These are phyloP conservation scores for Umbellularia californica DNA, from an alignment of 164 flowering plant species.

Conservation along the genomic window DNA sequence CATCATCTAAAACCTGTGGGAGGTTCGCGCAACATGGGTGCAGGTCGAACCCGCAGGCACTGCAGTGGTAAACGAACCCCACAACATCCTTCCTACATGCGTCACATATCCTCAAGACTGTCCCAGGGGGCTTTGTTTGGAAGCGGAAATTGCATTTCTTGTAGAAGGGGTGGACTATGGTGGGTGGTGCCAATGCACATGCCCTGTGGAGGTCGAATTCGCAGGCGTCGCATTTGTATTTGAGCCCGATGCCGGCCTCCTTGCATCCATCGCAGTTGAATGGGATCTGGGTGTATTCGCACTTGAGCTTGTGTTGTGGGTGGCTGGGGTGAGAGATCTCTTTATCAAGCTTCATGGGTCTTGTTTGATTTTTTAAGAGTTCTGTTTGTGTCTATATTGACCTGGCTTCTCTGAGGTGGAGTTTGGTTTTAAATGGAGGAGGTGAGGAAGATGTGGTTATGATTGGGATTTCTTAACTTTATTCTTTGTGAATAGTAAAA, in stretches of 20 bases:
- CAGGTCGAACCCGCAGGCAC: conserved; percentile 49
- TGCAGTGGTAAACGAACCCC: conserved; percentile 58
- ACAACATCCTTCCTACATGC: conserved; percentile 42
- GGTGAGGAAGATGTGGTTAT: background rate
- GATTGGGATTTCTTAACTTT: background rate
- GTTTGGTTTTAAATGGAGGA: conserved; percentile 16
- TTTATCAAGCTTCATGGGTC: conserved; percentile 41
- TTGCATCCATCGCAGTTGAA: conserved; percentile 70
- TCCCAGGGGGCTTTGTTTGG: conserved; percentile 38
- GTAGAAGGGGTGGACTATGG: conserved; percentile 47
- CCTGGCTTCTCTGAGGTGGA: background rate
- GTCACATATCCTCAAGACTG: conserved; percentile 32
- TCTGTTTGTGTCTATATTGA: background rate
- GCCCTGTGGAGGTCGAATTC: conserved; percentile 54
- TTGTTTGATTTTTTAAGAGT: background rate
- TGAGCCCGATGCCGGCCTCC: conserved; percentile 59
- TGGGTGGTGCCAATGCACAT: conserved; percentile 40
- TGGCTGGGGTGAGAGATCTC: conserved; percentile 49
- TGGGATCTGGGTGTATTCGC: conserved; percentile 51
- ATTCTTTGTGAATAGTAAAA: conserved; percentile 10
- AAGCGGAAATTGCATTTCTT: conserved; percentile 51
- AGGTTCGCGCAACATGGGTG: conserved; percentile 69
- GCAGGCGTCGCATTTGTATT: conserved; percentile 45
- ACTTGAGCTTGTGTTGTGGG: conserved; percentile 47
- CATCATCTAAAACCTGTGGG: conserved; percentile 46